Evolutionary conservation across 2,329 filamentous ascomycete species (phyloP).

Genomic region (Atkinsonella texensis): DNA sequence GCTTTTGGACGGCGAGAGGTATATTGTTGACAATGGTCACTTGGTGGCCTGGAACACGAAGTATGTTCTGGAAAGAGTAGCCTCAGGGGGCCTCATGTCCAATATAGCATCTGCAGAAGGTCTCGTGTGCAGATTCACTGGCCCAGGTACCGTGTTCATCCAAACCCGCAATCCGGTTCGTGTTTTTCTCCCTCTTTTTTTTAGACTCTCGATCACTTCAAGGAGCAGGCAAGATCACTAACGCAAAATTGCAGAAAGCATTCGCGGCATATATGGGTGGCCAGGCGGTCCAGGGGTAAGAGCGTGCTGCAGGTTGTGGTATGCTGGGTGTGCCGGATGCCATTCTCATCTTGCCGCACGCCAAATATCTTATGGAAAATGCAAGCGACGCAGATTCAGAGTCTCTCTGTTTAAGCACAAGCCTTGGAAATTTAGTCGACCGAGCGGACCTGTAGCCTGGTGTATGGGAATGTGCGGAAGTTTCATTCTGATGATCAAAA

Average conservation of each 20-base stretch:
- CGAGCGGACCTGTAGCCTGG: too few relatives aligned
- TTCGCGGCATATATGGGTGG: slow-evolving; percentile 41
- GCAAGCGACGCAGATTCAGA: too few relatives aligned
- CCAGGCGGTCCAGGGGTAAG: slow-evolving; percentile 25
- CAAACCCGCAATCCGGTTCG: slow-evolving; percentile 74
- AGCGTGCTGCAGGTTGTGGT: background rate
- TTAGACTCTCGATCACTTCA: background rate
- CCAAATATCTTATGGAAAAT: background rate
- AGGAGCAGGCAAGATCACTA: background rate
- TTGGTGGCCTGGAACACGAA: slow-evolving; percentile 95
- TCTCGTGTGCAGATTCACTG: slow-evolving; percentile 86
- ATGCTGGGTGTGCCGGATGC: background rate
- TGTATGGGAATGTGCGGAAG: too few relatives aligned
- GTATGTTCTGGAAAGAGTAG: slow-evolving; percentile 80
- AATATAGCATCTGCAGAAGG: slow-evolving; percentile 72
- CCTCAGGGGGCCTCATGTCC: slow-evolving; percentile 89
- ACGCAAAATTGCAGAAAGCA: slow-evolving; percentile 26
- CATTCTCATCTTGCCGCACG: background rate
- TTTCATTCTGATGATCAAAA: too few relatives aligned
- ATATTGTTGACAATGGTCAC: slow-evolving; percentile 87
- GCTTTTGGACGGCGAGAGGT: slow-evolving; percentile 62
- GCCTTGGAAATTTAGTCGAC: too few relatives aligned
- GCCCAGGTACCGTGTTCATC: slow-evolving; percentile 81
- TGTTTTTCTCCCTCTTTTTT: too few relatives aligned
- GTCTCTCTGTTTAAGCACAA: too few relatives aligned